These are phyloP conservation scores for Tylopilus sp. DNA, from an alignment of 1,284 basidiomycete genomes.

Conservation along the genomic window DNA sequence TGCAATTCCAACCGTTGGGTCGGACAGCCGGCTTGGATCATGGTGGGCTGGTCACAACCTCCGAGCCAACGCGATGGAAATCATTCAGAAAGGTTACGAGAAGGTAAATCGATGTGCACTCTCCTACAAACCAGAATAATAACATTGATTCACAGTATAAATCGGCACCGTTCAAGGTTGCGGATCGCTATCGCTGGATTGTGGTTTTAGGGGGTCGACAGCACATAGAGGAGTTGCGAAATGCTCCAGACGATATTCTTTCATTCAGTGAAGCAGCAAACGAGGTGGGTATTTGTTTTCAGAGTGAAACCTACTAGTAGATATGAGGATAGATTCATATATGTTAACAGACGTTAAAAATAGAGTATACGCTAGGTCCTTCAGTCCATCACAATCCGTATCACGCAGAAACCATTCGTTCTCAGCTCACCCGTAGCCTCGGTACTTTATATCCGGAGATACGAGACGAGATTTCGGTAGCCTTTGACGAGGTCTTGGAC, in stretches of 20 bases:
- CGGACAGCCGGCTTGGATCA: slow-evolving; percentile 30
- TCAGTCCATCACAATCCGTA: slow-evolving; percentile 38
- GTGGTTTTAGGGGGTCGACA: slow-evolving; percentile 51
- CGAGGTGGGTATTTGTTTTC: slow-evolving; percentile 11
- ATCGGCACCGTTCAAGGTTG: slow-evolving; percentile 55
- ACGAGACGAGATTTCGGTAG: slow-evolving; percentile 44
- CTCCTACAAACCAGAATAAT: too few species aligned
- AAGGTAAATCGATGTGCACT: slow-evolving; percentile 16
- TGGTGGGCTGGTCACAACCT: slow-evolving; percentile 27
- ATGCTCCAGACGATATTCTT: slow-evolving; percentile 46
- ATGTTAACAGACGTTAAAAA: not conserved
- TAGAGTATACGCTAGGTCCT: slow-evolving; percentile 32
- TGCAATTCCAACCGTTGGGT: slow-evolving; percentile 37
- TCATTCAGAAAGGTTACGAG: slow-evolving; percentile 37
- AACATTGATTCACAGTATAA: slow-evolving; percentile 43
- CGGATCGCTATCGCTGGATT: slow-evolving; percentile 51
- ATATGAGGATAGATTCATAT: too few species aligned
- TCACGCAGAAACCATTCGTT: slow-evolving; percentile 37
- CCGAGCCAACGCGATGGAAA: slow-evolving; percentile 14
- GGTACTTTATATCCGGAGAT: slow-evolving; percentile 38
- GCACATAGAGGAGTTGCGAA: slow-evolving; percentile 54
- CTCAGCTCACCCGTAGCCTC: slow-evolving; percentile 46
- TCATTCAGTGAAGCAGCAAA: slow-evolving; percentile 11
- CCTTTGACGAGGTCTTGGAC: slow-evolving; percentile 41
- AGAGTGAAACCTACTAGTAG: too few species aligned